Base-by-base conservation (phyloP, 768 basidiomycete genomes). In the Phylloporus sp. region DNA sequence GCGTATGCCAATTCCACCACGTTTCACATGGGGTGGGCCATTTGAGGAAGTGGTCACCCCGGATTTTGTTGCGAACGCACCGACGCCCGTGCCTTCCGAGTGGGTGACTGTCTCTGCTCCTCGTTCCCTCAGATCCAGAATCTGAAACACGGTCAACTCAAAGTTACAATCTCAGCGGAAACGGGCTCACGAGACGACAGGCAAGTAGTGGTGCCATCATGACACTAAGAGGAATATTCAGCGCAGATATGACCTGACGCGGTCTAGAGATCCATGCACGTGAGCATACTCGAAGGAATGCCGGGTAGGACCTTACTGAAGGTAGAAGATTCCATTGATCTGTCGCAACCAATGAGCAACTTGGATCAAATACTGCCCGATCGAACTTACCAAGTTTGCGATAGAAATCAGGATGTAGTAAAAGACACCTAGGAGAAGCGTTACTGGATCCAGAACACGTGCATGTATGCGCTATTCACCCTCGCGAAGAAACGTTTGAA, bases 391-490 rank as follows among this genome's bases (percentile, higher is more conserved):
- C 71, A 90, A 69, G 69, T 90, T 90, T 38, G 87, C 87, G 41
- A 89, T 80, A n/a, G 87, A 89, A 61, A 90, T 90, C 53, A 90
- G 66, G 49, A 90, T 75, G 60, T 88, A 90, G 59, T 90, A 90
- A 64, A 89, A 90, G 50, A 90, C 81, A 51, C 87, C 85, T 55
- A 38, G 9, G 22, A 33, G 24, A 42, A 33, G 38, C 38, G 38
- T 43, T 23, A 52, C 13, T 36, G 15, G 10, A 23, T 26, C 6
- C 20, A 36, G 36, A 27, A 24, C 18, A 38, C 31, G 38, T 23
- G 36, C 23, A 47, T 46, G 43, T 36, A 47, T 45, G 36, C 29
- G 29, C 20, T 15, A 55, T 63, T 28, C 58, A 82, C 84, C 87
- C 73, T 90, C 87, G 42, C 85, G 83, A 54, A 90, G 72, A 66